Evolutionary conservation across 768 basidiomycete species (phyloP), one percentile per base, ranked within the genome.

Genomic region (Butyriboletus loyo): DNA sequence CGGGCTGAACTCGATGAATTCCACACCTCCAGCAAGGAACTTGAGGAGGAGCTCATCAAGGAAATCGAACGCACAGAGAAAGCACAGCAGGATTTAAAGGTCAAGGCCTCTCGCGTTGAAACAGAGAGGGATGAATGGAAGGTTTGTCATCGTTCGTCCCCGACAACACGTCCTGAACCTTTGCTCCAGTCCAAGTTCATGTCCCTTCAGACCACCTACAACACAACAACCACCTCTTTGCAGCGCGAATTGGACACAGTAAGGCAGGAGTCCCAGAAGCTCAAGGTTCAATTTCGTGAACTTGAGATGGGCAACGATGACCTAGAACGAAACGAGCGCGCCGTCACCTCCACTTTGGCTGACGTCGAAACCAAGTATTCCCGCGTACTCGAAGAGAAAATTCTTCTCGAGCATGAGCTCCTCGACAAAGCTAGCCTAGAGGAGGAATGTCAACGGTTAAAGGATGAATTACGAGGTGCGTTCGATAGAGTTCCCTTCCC

Each of bases 251-350:
- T 95, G 40, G 93, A 96, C 62, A 83, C 81, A 50, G 77, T 90
- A 34, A 81, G 92, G 51, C 84, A 88, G 64, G 84, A 87, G 54
- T 79, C 86, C 56, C 87, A 87, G 64, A 75, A 76, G 45, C 70
- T 81, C 55, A 89, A 89, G 70, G 74, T 87, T 21, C 85, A 88
- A 64, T 73, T 93, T 17, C 82, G 90, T 21, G 92, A 98, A 68
- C 76, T 97, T 28, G 96, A 98, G 72, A 89, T 98, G 84, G 96
- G 96, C 42, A 98, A 97, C 64, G 97, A 99, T 64, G 95, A 98
- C 72, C 77, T 99, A 52, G 97, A 98, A 67, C 80, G 94, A 56
- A 95, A 89, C 68, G 96, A 98, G 66, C 83, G 97, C 27, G 89
- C 89, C 46, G 87, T 90, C 37, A 82, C 87, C 9, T 91, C 87